phyloP scores from a whole-genome alignment of 148 eudicot genomes.

The Oxyria digyna region DNA sequence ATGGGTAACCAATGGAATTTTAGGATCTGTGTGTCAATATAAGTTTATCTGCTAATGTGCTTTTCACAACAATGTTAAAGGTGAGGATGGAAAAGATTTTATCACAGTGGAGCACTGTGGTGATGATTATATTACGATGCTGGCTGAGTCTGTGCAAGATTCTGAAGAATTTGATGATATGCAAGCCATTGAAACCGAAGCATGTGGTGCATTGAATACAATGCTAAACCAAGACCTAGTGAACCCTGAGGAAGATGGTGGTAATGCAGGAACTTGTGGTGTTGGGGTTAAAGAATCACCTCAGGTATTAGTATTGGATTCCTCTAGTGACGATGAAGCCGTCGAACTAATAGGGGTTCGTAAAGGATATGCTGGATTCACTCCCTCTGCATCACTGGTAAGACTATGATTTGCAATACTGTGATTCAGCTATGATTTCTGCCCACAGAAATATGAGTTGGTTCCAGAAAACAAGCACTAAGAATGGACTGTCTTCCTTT shows the following conservation, averaged over 20 bases:
- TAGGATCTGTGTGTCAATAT: background rate
- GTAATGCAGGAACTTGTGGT: conserved; percentile 17
- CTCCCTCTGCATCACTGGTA: conserved; percentile 32
- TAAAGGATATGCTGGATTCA: conserved; percentile 13
- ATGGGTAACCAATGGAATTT: background rate
- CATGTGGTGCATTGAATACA: conserved; percentile 63
- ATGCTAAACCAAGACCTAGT: conserved; percentile 37
- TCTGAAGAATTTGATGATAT: conserved; percentile 94
- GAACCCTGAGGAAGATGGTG: conserved; percentile 17
- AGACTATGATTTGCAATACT: background rate
- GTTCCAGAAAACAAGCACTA: background rate
- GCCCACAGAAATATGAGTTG: background rate
- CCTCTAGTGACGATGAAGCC: conserved; percentile 62
- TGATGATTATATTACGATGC: conserved; percentile 78
- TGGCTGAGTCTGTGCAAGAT: conserved; percentile 77
- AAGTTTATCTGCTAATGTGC: background rate
- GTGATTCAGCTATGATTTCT: background rate
- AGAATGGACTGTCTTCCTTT: background rate
- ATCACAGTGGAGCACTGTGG: conserved; percentile 90
- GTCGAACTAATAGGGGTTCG: conserved; percentile 13
- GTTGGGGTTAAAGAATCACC: conserved; percentile 46
- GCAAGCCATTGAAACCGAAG: conserved; percentile 83
- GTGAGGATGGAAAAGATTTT: conserved; percentile 87
- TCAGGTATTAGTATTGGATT: conserved; percentile 39
- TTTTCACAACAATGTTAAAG: conserved; percentile 20